Conservation (phyloP, 306 rosid species). For the Prunus salicina region DNA sequence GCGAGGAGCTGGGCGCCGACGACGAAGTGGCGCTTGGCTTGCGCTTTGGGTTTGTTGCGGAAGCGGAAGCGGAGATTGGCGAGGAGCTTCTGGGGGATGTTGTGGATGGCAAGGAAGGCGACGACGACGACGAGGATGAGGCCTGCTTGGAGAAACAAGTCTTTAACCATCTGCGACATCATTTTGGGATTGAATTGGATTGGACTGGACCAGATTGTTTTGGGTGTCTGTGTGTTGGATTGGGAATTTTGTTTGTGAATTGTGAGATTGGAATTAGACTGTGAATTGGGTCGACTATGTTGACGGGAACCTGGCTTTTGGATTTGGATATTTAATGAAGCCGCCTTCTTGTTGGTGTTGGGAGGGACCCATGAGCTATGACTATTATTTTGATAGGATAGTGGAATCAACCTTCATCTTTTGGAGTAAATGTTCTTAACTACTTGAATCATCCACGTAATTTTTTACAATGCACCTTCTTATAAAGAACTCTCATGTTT, state of each 20-base stretch:
- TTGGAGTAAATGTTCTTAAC: fast-evolving
- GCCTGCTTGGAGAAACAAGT: conserved; percentile 52
- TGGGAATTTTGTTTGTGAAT: background rate
- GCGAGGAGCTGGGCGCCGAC: conserved; percentile 76
- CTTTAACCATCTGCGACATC: conserved; percentile 41
- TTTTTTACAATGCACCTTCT: no score
- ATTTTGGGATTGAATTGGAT: background rate
- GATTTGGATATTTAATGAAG: background rate
- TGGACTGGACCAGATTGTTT: no score
- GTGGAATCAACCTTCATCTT: no score
- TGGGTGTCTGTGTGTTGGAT: background rate
- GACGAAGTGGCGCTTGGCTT: conserved; percentile 80
- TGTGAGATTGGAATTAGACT: background rate
- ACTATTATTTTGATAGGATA: no score
- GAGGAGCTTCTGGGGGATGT: conserved; percentile 50
- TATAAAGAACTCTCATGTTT: no score
- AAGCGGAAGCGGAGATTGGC: conserved; percentile 27
- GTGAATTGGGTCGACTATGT: background rate
- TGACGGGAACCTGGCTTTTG: background rate
- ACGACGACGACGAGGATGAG: conserved; percentile 36
- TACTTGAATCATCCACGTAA: no score
- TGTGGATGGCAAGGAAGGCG: conserved; percentile 59
- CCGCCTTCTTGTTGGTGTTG: background rate
- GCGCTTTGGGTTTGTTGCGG: conserved; percentile 28
- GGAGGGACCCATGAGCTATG: no score